Percentiles rank a stretch among this genome's conserved stretches.
Conservation (phyloP, 163 green algal species). For the Volvox carteri region DNA sequence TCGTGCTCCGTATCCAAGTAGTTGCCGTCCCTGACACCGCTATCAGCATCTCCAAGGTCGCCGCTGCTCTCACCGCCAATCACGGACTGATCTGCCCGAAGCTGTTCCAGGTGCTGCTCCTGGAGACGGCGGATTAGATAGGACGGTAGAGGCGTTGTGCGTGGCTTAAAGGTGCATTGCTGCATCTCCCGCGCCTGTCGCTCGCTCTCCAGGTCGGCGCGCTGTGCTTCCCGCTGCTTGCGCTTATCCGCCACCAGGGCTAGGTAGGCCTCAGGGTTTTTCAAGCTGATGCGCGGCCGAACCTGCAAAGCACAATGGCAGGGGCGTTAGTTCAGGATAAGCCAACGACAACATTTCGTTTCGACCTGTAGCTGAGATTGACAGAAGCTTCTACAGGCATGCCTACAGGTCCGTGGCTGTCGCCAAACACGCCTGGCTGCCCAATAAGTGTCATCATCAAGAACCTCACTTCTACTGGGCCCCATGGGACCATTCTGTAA, state of each 20-base stretch:
- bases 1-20: background rate
- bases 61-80: background rate
- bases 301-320: slow-evolving; percentile 52
- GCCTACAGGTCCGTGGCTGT: too few relatives aligned
- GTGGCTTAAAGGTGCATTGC: slow-evolving; percentile 61
- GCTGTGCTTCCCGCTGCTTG: slow-evolving; percentile 23
- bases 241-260: slow-evolving; percentile 40
- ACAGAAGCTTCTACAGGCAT: too few relatives aligned
- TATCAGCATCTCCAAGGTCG: background rate
- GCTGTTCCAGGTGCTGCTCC: slow-evolving; percentile 37
- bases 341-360: too few relatives aligned
- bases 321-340: too few relatives aligned
- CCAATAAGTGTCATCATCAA: too few relatives aligned
- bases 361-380: too few relatives aligned
- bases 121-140: slow-evolving; percentile 55
- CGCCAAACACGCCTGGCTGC: too few relatives aligned
- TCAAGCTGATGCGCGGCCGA: slow-evolving; percentile 45
- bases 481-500: too few relatives aligned
- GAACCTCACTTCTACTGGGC: too few relatives aligned
- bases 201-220: slow-evolving; percentile 23
- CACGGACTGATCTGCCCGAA: background rate
- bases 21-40: background rate
- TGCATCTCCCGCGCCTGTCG: slow-evolving; percentile 55
- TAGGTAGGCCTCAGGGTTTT: slow-evolving; percentile 51
- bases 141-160: slow-evolving; percentile 53